Evolutionary conservation across 495 filamentous ascomycete species (phyloP), one percentile per base, ranked within the genome.

Genomic region (Aspergillus baeticus): DNA sequence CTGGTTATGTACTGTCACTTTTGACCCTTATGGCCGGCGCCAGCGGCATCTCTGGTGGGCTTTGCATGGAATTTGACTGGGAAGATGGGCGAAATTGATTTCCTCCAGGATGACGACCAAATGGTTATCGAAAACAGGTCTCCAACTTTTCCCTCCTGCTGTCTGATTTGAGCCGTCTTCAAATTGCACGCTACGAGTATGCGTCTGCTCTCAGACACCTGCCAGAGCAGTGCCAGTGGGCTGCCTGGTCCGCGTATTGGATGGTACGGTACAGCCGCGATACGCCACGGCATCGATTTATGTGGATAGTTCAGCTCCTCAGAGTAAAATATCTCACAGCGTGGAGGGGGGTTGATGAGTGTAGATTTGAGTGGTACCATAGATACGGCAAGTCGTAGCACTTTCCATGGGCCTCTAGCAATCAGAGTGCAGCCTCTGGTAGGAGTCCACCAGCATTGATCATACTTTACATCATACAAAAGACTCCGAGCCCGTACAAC

Each of bases 1-100:
- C 59, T 29, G 26, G 56, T 59, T 54, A 38, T 34, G 58, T 60
- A 54, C n/a, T 15, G 50, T 59, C 38, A 61, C 49, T 55, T 36
- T 54, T 31, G 39, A 23, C 15, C 41, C 54, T 49, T 51, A 38
- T 50, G 42, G 55, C 47, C 37, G 38, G 29, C 51, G 11, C 33
- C 45, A 20, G 44, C 51, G 3, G 35, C 51, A 50, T 41, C 50
- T 54, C 49, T 57, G 39, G 45, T 11, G 47, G 31, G 21, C 52
- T 55, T 18, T 44, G 39, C 26, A 21, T 13, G 14, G 26, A 43
- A 47, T 29, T 52, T 51, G 38, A 33, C 39, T 18, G 31, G 18
- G 33, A 20, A 17, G 10, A 38, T 23, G 43, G 20, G 18, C 17
- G 20, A 29, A 29, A 29, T 17, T 29, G n/a, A 49, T 56, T 36